A percentile compares a stretch with the other conserved stretches of the same genome.
Conservation (phyloP, 2,329 filamentous ascomycete species). For the Nemania sp. region DNA sequence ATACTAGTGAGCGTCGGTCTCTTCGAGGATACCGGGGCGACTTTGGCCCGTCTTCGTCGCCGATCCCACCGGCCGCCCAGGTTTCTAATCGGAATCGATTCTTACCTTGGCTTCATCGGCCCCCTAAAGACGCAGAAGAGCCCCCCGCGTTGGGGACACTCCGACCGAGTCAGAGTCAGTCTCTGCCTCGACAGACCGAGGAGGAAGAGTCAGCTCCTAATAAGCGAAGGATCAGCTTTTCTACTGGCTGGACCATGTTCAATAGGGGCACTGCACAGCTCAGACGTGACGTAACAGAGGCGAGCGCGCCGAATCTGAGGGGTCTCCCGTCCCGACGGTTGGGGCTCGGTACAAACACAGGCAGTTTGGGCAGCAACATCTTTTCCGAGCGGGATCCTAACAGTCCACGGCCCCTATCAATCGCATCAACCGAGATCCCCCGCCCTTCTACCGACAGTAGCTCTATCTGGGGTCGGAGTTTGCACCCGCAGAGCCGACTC, state of each 20-base stretch:
- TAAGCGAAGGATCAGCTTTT: slow-evolving; percentile 63
- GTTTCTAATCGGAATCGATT: slow-evolving; percentile 53
- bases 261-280: slow-evolving; percentile 53
- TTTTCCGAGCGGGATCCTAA: slow-evolving; percentile 60
- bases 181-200: slow-evolving; percentile 68
- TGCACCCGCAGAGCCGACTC: slow-evolving; percentile 57
- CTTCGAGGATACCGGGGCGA: slow-evolving; percentile 41
- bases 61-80: slow-evolving; percentile 42
- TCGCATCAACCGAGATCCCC: slow-evolving; percentile 71
- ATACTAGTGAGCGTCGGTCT: slow-evolving; percentile 52
- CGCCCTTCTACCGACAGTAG: slow-evolving; percentile 79
- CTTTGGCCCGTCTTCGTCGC: slow-evolving; percentile 47
- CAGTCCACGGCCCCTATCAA: slow-evolving; percentile 69
- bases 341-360: slow-evolving; percentile 46
- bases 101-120: slow-evolving; percentile 65
- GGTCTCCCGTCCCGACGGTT: slow-evolving; percentile 36
- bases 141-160: slow-evolving; percentile 69
- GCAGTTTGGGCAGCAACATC: slow-evolving; percentile 51
- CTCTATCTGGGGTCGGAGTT: slow-evolving; percentile 69
- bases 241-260: slow-evolving; percentile 61
- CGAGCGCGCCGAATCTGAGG: slow-evolving; percentile 35
- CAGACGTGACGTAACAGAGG: slow-evolving; percentile 48
- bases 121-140: slow-evolving; percentile 63
- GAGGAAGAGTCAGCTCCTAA: slow-evolving; percentile 57
- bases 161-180: slow-evolving; percentile 75